phyloP scores from a whole-genome alignment of 1,284 basidiomycete genomes.

The Leccinum pachyderme region DNA sequence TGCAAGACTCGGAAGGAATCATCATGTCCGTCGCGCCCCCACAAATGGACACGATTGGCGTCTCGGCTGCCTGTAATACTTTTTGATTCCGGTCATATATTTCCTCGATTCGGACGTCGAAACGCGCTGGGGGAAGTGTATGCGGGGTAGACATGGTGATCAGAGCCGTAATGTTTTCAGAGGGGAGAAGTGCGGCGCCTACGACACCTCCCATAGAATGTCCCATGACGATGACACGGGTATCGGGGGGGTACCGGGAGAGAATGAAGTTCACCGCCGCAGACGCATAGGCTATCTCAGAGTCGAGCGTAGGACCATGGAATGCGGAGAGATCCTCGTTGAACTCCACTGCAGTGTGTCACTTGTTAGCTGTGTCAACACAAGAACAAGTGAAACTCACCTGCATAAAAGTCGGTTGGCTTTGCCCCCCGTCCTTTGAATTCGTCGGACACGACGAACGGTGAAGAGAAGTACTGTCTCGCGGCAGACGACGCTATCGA shows the following conservation, averaged over 20 bases:
- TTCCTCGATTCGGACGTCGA: conserved; percentile 76
- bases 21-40: conserved; percentile 92
- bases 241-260: conserved; percentile 65
- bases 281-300: conserved; percentile 79
- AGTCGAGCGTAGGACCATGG: conserved; percentile 84
- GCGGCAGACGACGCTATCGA: conserved; percentile 92
- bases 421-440: conserved; percentile 48
- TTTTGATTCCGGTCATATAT: conserved; percentile 59
- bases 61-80: conserved; percentile 40
- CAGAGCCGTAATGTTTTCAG: conserved; percentile 68
- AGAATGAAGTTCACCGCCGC: conserved; percentile 78
- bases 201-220: conserved; percentile 99
- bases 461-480: conserved; percentile 71
- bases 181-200: conserved; percentile 70
- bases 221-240: conserved; percentile 75
- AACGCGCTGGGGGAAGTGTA: conserved; percentile 81
- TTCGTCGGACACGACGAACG: conserved; percentile 47
- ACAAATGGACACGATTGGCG: conserved; percentile 83
- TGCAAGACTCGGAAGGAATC: conserved; percentile 90
- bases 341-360: conserved; percentile 73
- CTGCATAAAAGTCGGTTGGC: conserved; percentile 81
- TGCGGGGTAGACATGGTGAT: conserved; percentile 97
- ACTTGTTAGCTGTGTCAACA: background rate
- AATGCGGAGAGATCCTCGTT: conserved; percentile 98
- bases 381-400: conserved; percentile 40